Percentiles rank a stretch among this genome's conserved stretches.
These are phyloP conservation scores for Selenicereus undatus DNA, from an alignment of 148 eudicot species.

Conservation along the genomic window DNA sequence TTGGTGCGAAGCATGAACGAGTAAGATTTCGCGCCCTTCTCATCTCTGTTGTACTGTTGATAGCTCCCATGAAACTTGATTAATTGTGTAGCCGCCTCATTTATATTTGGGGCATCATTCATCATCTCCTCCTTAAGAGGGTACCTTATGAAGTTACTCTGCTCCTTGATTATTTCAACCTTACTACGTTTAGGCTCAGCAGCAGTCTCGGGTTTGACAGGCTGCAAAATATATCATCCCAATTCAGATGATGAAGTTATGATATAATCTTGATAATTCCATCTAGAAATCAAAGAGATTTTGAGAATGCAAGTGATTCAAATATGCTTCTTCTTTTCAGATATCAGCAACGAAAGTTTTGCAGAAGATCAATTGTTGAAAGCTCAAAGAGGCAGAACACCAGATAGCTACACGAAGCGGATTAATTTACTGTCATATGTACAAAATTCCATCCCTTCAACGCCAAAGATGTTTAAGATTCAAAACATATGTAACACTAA, in stretches of 20 bases:
- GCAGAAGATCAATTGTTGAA: not conserved
- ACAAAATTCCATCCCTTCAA: not conserved
- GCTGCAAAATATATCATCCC: conserved; percentile 47
- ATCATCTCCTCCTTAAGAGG: conserved; percentile 92
- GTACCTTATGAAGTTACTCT: conserved; percentile 89
- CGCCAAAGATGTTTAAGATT: not conserved
- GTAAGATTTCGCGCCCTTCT: conserved; percentile 72
- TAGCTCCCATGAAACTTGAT: conserved; percentile 99
- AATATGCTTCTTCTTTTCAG: not conserved
- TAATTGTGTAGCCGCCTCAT: conserved; percentile 85
- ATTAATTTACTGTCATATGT: not conserved
- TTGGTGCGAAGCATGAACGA: conserved; percentile 99
- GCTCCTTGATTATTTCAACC: conserved; percentile 91
- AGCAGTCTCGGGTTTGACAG: conserved; percentile 68
- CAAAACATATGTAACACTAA: not conserved
- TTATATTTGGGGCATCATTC: conserved; percentile 74
- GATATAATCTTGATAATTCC: not conserved
- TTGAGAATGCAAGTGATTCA: not conserved
- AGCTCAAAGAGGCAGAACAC: not conserved
- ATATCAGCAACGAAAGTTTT: not conserved
- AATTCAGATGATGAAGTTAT: not conserved
- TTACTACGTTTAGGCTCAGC: conserved; percentile 82
- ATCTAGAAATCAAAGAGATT: not conserved
- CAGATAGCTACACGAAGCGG: not conserved
- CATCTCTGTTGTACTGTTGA: conserved; percentile 73